These are phyloP conservation scores for Aurifilum marmelostoma DNA, from an alignment of 2,329 filamentous ascomycete species.

Conservation along the genomic window DNA sequence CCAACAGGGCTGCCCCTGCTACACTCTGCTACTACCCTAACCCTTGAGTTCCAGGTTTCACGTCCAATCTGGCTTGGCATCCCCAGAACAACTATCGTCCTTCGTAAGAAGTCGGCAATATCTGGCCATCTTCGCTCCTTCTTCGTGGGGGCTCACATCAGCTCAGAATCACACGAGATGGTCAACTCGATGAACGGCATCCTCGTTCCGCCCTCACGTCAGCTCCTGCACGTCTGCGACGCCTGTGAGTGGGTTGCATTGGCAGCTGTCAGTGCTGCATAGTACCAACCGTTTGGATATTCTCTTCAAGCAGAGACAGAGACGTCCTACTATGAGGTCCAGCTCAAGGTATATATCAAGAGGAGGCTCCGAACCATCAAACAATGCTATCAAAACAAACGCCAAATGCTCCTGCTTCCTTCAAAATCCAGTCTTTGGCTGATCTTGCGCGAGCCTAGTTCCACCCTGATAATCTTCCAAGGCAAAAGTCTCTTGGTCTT, in stretches of 20 bases:
- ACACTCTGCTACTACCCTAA: background rate
- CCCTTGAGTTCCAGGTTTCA: background rate
- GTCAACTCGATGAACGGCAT: background rate
- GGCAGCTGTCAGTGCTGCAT: background rate
- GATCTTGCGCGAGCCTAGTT: background rate
- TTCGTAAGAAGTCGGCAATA: background rate
- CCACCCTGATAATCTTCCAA: conserved; percentile 4
- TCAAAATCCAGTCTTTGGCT: background rate
- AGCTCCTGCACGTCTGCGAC: background rate
- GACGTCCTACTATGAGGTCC: background rate
- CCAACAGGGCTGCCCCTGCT: background rate
- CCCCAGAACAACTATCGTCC: background rate
- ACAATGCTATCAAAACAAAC: background rate
- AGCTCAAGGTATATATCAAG: background rate
- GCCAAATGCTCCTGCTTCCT: background rate
- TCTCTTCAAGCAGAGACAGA: background rate
- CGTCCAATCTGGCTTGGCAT: background rate
- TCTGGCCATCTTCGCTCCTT: background rate
- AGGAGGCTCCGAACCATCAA: background rate
- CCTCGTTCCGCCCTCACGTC: background rate
- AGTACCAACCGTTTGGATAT: background rate
- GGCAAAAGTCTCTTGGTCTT: background rate
- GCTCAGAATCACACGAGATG: background rate
- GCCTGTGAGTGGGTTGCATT: background rate
- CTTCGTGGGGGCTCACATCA: background rate